Percentiles rank a stretch among this genome's conserved stretches.
Conservation (phyloP, 139 green algal species). For the Nannochloris sp. region DNA sequence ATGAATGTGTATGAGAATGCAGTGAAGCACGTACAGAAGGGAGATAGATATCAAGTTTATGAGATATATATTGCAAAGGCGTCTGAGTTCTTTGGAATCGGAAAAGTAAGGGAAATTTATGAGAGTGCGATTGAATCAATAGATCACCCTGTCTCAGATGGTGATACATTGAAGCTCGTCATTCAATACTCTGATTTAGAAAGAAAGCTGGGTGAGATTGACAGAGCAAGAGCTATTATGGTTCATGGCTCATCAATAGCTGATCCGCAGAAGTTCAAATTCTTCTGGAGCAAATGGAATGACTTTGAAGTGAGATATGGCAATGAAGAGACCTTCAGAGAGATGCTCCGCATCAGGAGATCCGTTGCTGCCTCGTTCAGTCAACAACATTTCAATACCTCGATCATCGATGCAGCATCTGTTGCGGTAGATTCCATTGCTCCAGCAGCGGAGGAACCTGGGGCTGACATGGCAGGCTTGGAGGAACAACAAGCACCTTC, state of each 20-base stretch:
- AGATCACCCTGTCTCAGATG: constrained; percentile 57
- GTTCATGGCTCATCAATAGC: constrained; percentile 64
- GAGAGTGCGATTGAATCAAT: constrained; percentile 77
- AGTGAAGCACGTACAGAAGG: constrained; percentile 52
- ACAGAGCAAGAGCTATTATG: constrained; percentile 89
- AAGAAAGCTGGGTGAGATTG: constrained; percentile 85
- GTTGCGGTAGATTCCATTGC: constrained; percentile 11
- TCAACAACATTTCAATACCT: constrained; percentile 77
- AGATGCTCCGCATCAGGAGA: constrained; percentile 97
- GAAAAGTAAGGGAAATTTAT: constrained; percentile 93
- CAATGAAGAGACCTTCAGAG: constrained; percentile 95
- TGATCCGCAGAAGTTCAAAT: constrained; percentile 36
- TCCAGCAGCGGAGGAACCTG: constrained; percentile 24
- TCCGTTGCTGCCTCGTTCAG: constrained; percentile 70
- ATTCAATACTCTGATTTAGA: constrained; percentile 78
- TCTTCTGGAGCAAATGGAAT: constrained; percentile 93
- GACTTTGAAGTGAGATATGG: constrained; percentile 84
- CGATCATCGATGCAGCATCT: constrained; percentile 51
- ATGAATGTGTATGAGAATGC: constrained; percentile 84
- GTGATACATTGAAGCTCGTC: constrained; percentile 69
- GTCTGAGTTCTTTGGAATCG: constrained; percentile 87
- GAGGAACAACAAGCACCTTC: constrained; percentile 36
- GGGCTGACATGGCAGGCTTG: constrained; percentile 68
- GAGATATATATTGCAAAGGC: constrained; percentile 82
- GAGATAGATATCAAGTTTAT: constrained; percentile 68